Base-by-base conservation (phyloP, 2,329 filamentous ascomycete genomes). In the Fonsecaea pugnacius region DNA sequence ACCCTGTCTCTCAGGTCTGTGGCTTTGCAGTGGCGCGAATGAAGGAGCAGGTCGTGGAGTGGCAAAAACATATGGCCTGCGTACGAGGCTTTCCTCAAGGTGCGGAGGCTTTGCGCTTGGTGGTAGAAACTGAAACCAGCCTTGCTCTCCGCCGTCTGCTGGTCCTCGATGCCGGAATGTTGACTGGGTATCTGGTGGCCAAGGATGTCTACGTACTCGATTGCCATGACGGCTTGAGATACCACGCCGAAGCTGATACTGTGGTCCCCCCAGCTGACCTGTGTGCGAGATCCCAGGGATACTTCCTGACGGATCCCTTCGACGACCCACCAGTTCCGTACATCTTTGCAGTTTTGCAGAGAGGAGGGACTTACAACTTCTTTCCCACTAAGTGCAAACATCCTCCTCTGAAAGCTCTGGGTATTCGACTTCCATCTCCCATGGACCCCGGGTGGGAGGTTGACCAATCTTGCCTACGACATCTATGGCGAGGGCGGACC, bases 401-500 rank as follows among this genome's bases (percentile, higher is more conserved):
- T 58, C 53, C 10, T 38, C 60, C 43, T 63, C 54, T 6, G 38
- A 30, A 18, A 63, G 38, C n/a, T 5, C 27, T n/a, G 60, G 60
- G 40, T 63, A 63, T 43, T 30, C 32, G 16, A 63, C 53, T 40
- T 63, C 60, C 21, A 52, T 63, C 43, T 63, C 40, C 10, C 60
- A 53, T 3, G 60, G 60, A 8, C 60, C 52, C 9, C 38, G 60
- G 36, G 38, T 40, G 8, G 60, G 60, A 32, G 60, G 60, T 6
- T 46, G 36, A 24, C 60, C 60, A 40, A 58, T 63, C 40, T 58
- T 63, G 36, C 24, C 40, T 21, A 69, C 62, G 8, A 65, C 14
- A 9, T 66, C 55, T 14, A 65, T 58, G 24, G 64, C 69, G 14
- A 54, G 43, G 12, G 56, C 46, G 33, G 50, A 64, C 21, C 65